A percentile compares a stretch with the other conserved stretches of the same genome.
Conservation (phyloP, 1,284 basidiomycete genomes). For the Entoloma clypeatum region DNA sequence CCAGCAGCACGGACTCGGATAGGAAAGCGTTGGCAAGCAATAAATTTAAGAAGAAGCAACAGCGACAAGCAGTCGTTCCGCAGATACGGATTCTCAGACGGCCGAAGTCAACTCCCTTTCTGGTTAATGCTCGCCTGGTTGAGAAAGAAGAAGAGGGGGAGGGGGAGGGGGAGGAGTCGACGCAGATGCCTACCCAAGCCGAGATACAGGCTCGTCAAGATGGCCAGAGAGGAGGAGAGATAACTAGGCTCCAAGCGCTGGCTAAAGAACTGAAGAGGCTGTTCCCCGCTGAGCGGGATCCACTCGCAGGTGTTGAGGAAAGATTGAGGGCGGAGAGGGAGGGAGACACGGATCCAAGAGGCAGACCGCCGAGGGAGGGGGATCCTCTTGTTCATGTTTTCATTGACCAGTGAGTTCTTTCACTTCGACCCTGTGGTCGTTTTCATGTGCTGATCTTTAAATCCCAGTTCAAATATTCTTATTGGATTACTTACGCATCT, state of each 20-base stretch:
- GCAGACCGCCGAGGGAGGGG: conserved; percentile 34
- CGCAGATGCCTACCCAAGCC: too few relatives aligned
- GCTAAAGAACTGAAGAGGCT: conserved; percentile 9
- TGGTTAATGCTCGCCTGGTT: too few relatives aligned
- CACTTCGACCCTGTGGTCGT: background rate
- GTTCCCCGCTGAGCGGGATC: conserved; percentile 9
- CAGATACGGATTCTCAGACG: too few relatives aligned
- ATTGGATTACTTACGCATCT: conserved; percentile 21
- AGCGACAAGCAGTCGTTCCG: too few relatives aligned
- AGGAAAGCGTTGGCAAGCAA: too few relatives aligned
- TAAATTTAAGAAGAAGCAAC: too few relatives aligned
- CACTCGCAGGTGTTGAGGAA: conserved; percentile 12
- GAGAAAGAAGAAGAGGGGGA: too few relatives aligned
- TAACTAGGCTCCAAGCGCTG: conserved; percentile 11
- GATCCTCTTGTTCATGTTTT: conserved; percentile 78
- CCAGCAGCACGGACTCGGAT: too few relatives aligned
- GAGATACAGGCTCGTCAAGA: too few relatives aligned
- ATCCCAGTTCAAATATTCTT: conserved; percentile 20
- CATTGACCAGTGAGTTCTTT: conserved; percentile 66
- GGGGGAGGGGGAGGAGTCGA: too few relatives aligned
- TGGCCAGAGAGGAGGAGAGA: too few relatives aligned
- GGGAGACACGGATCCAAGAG: conserved; percentile 42
- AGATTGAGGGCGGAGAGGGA: conserved; percentile 15
- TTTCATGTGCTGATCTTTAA: conserved; percentile 12
- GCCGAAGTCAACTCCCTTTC: too few relatives aligned